Percentiles rank a stretch among this genome's conserved stretches.
phyloP scores from a whole-genome alignment of 2,329 filamentous ascomycete genomes.

The Xylaria sp. region DNA sequence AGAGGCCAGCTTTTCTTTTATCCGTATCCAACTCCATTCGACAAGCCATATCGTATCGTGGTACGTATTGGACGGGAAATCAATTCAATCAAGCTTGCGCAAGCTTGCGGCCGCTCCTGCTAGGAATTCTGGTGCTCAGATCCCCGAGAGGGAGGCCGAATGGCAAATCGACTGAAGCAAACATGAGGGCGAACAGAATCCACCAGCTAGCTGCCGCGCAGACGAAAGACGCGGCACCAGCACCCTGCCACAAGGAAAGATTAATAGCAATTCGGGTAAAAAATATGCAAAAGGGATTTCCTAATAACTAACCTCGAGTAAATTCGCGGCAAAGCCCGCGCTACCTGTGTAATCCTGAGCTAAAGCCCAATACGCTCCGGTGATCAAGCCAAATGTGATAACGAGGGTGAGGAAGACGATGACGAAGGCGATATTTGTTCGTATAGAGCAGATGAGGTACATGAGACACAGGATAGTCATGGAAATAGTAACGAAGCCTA shows the following conservation, averaged over 20 bases:
- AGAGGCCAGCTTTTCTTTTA: background rate
- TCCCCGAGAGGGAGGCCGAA: constrained; percentile 39
- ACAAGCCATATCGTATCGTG: background rate
- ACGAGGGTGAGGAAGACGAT: constrained; percentile 74
- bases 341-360: constrained; percentile 55
- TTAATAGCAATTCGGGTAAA: constrained; percentile 6
- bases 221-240: constrained; percentile 37
- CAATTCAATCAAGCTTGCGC: constrained; percentile 18
- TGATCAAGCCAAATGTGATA: constrained; percentile 67
- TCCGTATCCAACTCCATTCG: background rate
- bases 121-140: constrained; percentile 38
- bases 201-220: constrained; percentile 40
- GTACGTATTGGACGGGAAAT: background rate
- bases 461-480: constrained; percentile 75
- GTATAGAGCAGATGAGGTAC: constrained; percentile 74
- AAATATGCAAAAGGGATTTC: background rate
- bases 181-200: constrained; percentile 37
- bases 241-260: constrained; percentile 25
- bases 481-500: constrained; percentile 49
- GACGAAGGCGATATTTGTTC: constrained; percentile 77
- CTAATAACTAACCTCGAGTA: constrained; percentile 45
- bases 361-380: constrained; percentile 68
- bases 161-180: constrained; percentile 41
- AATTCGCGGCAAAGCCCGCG: constrained; percentile 43
- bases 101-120: constrained; percentile 34